Evolutionary conservation across 805 yeast species (phyloP).

Genomic region (Starmera amethionina): DNA sequence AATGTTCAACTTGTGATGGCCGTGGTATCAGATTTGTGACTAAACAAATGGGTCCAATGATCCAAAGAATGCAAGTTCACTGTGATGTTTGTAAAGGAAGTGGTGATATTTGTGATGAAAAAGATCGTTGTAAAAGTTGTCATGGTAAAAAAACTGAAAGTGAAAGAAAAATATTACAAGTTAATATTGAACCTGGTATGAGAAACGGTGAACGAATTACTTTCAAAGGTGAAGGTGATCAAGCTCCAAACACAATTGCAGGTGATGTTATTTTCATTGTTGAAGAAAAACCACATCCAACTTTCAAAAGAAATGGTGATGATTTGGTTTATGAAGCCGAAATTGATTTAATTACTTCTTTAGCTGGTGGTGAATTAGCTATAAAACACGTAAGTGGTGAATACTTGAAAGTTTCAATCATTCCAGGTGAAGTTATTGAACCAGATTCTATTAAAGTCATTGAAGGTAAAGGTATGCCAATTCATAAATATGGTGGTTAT

Average conservation of each 20-base stretch:
- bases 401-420: slow-evolving; percentile 68
- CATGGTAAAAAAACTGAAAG: slow-evolving; percentile 77
- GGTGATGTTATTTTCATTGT: slow-evolving; percentile 94
- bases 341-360: slow-evolving; percentile 85
- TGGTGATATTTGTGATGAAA: slow-evolving; percentile 80
- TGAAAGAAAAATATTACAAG: slow-evolving; percentile 91
- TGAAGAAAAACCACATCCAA: slow-evolving; percentile 79
- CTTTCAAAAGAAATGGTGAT: slow-evolving; percentile 80
- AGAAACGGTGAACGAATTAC: slow-evolving; percentile 83
- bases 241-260: slow-evolving; percentile 87
- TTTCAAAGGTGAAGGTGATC: slow-evolving; percentile 95
- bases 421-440: slow-evolving; percentile 88
- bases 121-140: slow-evolving; percentile 83
- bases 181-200: slow-evolving; percentile 96
- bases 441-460: slow-evolving; percentile 78
- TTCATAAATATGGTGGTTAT: slow-evolving; percentile 74
- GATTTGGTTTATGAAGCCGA: slow-evolving; percentile 80
- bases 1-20: slow-evolving; percentile 84
- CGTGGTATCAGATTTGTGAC: slow-evolving; percentile 85
- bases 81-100: slow-evolving; percentile 91
- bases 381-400: slow-evolving; percentile 89
- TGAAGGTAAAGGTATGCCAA: slow-evolving; percentile 96
- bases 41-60: slow-evolving; percentile 99
- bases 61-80: slow-evolving; percentile 92
- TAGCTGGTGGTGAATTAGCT: slow-evolving; percentile 91